Percentiles rank a stretch among this genome's conserved stretches.
Evolutionary conservation across 2,329 filamentous ascomycete genomes (phyloP).

Genomic region (Hymenoscyphus fructigenus): DNA sequence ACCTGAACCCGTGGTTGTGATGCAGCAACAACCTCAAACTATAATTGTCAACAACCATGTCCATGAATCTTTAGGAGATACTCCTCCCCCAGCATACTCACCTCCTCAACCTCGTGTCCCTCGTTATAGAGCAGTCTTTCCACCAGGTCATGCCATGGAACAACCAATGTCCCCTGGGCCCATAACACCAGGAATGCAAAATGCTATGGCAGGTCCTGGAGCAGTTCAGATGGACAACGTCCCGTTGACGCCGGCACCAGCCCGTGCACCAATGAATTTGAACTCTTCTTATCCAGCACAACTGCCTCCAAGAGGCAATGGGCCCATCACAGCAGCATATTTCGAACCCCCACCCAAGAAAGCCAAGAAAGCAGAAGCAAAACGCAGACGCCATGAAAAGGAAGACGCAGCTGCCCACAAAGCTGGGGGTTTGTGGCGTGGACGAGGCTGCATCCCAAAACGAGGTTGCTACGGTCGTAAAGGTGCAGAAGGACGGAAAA

Average conservation of each 20-base stretch:
- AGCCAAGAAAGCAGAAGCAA: conserved; percentile 37
- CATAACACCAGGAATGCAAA: conserved; percentile 60
- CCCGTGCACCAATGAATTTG: conserved; percentile 32
- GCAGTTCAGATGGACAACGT: conserved; percentile 61
- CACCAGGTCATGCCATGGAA: conserved; percentile 51
- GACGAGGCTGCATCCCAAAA: conserved; percentile 60
- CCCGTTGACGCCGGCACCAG: conserved; percentile 46
- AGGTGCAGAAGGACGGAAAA: conserved; percentile 62
- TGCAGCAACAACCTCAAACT: conserved; percentile 10
- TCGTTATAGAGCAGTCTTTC: conserved; percentile 57
- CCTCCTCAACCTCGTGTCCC: conserved; percentile 27
- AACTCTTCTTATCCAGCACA: conserved; percentile 34
- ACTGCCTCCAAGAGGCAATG: conserved; percentile 23
- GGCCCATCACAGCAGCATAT: conserved; percentile 16
- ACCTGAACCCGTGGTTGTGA: conserved; percentile 12
- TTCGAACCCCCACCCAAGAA: conserved; percentile 25
- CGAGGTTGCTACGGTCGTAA: conserved; percentile 64
- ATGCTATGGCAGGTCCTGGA: conserved; percentile 61
- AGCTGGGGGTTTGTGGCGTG: conserved; percentile 62
- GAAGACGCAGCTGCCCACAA: conserved; percentile 61
- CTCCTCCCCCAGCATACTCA: conserved; percentile 35
- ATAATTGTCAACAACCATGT: conserved; percentile 10
- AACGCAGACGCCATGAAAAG: conserved; percentile 59
- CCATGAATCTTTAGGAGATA: conserved; percentile 16
- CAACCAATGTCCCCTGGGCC: conserved; percentile 60